Base-by-base conservation (phyloP, 2,329 filamentous ascomycete genomes). In the Aspergillus jensenii region DNA sequence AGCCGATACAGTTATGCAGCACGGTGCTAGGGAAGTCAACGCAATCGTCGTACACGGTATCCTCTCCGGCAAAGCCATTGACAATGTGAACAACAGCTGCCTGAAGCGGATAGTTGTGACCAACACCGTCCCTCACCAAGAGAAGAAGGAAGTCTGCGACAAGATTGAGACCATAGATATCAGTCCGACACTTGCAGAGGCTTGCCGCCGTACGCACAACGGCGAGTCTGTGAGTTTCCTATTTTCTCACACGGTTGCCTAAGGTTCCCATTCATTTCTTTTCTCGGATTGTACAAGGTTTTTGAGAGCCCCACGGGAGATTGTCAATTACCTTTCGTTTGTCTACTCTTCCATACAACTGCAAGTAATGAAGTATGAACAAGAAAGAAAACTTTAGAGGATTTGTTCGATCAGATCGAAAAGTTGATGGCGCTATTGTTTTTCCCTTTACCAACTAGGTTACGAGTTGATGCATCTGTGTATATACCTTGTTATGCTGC, bases 11-110 rank as follows among this genome's bases (percentile, higher is more conserved):
- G 85, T 98, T 52, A 90, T 93, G 74, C 84, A 91, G 67, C 89
- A 97, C 70, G 91, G 91, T 33, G 93, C 95, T 1, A 87, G 86
- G 65, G 87, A 96, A 71, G 92, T 96, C 39, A 91, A 96, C 62
- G 95, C 95, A 23, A 96, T 98, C 65, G 95, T 98, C 58, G 97
- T 93, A 1, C 93, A 97, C 72, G 93, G 92, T 37, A 96, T 97
- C 59, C 79, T 98, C 52, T 92, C 88, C 63, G 93, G 92, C 51
- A 91, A 90, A 65, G 93, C 93, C 44, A 93, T 96, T 58, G 88
- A 96, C 68, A 92, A 88, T 68, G 75, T 96, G 68, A 96, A 96
- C 76, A 84, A 84, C 65, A 91, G 90, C 69, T 84, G 86, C 71
- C 78, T 96, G 64, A 87, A 85, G 66, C 87, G 89, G 67, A 80